Percentiles rank a stretch among this genome's conserved stretches.
phyloP scores from a whole-genome alignment of 305 asterid genomes.

The Rubia balearica region DNA sequence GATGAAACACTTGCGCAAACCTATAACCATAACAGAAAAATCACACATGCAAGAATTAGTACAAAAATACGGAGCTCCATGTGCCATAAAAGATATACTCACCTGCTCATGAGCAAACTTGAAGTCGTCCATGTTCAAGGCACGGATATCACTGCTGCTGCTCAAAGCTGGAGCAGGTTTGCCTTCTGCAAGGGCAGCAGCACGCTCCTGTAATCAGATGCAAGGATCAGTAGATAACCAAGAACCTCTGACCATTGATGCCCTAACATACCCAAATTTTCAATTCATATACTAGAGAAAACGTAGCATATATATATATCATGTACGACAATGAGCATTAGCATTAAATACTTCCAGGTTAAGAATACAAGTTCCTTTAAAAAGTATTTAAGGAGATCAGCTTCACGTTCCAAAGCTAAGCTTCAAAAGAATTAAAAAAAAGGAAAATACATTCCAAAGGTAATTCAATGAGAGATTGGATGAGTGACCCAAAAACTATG shows the following conservation, averaged over 20 bases:
- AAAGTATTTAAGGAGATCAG: background rate
- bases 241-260: background rate
- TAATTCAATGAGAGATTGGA: background rate
- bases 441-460: background rate
- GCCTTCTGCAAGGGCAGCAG: conserved; percentile 49
- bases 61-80: background rate
- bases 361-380: background rate
- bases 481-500: background rate
- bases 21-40: conserved; percentile 20
- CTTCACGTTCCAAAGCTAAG: conserved; percentile 1
- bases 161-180: conserved; percentile 51
- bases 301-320: background rate
- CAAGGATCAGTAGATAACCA: background rate
- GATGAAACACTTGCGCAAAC: conserved; percentile 79
- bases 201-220: conserved; percentile 44
- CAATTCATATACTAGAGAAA: too few species aligned
- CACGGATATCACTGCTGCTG: conserved; percentile 54
- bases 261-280: background rate
- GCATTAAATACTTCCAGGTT: background rate
- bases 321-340: background rate
- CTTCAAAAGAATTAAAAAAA: background rate
- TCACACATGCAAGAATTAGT: background rate
- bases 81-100: background rate
- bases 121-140: conserved; percentile 62
- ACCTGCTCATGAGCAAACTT: conserved; percentile 77